Conservation (phyloP, 305 asterid species). For the Ilex paraguariensis region DNA sequence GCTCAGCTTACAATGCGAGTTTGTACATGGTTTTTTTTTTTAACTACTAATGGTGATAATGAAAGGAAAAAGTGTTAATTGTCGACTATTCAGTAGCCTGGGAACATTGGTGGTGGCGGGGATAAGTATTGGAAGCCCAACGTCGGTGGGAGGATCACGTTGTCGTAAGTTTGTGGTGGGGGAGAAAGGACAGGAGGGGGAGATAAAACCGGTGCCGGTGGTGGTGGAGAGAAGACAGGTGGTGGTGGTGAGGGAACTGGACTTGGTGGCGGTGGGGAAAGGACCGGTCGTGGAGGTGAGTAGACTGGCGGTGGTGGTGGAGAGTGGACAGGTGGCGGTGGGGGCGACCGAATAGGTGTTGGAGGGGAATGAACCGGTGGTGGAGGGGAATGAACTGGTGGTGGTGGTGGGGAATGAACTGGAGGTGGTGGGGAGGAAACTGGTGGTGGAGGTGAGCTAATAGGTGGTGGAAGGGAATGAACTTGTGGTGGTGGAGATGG, state of each 20-base stretch:
- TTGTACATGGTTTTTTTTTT: constrained; percentile 11
- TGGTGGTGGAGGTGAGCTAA: constrained; percentile 7
- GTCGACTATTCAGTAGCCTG: constrained; percentile 28
- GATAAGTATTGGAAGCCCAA: constrained; percentile 34
- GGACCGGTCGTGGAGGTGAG: constrained; percentile 21
- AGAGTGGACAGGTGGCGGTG: constrained; percentile 13
- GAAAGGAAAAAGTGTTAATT: constrained; percentile 7
- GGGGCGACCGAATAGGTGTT: not conserved
- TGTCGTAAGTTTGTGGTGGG: constrained; percentile 8
- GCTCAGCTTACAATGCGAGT: constrained; percentile 11
- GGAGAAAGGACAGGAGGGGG: constrained; percentile 11
- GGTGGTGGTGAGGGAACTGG: constrained; percentile 15
- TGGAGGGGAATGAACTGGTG: constrained; percentile 15
- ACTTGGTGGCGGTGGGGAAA: constrained; percentile 17
- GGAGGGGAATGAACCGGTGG: constrained; percentile 14
- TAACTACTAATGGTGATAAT: constrained; percentile 4
- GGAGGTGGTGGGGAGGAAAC: constrained; percentile 11
- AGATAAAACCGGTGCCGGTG: not conserved
- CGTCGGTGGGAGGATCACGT: not conserved
- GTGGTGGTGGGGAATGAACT: constrained; percentile 6
- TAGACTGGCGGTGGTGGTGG: constrained; percentile 25
- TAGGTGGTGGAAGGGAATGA: constrained; percentile 18
- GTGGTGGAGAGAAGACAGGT: constrained; percentile 9
- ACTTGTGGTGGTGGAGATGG: constrained; percentile 20
- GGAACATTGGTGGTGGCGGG: constrained; percentile 42